Percentiles rank a stretch among this genome's conserved stretches.
Evolutionary conservation across 2,329 filamentous ascomycete species (phyloP).

Genomic region (Paracamarosporium sp.): DNA sequence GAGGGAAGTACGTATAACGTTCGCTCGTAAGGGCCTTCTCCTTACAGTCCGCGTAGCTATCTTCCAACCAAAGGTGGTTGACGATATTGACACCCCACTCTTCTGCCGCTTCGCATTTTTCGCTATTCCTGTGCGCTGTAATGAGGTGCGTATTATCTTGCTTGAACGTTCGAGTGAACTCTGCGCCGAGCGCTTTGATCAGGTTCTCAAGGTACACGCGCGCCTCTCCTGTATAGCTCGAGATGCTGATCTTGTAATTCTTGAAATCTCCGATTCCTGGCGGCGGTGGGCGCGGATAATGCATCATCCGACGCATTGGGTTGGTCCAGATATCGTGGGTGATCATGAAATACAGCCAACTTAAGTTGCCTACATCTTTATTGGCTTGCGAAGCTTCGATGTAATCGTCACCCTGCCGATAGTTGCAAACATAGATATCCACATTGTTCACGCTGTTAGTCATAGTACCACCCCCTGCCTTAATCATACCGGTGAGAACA

Average conservation of each 20-base stretch:
- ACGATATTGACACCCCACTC: slow-evolving; percentile 92
- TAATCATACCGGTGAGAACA: slow-evolving; percentile 75
- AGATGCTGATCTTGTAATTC: slow-evolving; percentile 80
- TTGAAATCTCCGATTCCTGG: slow-evolving; percentile 81
- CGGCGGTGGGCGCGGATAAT: slow-evolving; percentile 81
- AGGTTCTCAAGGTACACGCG: slow-evolving; percentile 93
- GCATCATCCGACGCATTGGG: slow-evolving; percentile 80
- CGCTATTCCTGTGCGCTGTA: slow-evolving; percentile 85
- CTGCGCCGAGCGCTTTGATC: slow-evolving; percentile 80
- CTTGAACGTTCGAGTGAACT: slow-evolving; percentile 94
- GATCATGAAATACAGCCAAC: slow-evolving; percentile 94
- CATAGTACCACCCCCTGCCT: slow-evolving; percentile 72
- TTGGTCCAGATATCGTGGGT: slow-evolving; percentile 88
- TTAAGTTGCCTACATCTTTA: slow-evolving; percentile 88
- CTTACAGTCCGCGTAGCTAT: slow-evolving; percentile 91
- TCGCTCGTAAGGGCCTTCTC: slow-evolving; percentile 73
- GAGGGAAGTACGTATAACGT: slow-evolving; percentile 86
- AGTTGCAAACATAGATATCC: slow-evolving; percentile 87
- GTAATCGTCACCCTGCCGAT: slow-evolving; percentile 82
- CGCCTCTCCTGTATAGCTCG: slow-evolving; percentile 95
- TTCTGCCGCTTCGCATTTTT: slow-evolving; percentile 89
- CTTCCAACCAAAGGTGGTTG: slow-evolving; percentile 97
- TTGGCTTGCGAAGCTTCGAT: slow-evolving; percentile 74
- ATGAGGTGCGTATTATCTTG: slow-evolving; percentile 95
- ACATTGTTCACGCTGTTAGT: slow-evolving; percentile 71